Evolutionary conservation across 78 protist species (phyloP), one percentile per base, ranked within the genome.

Genomic region (Dictyostelium purpureum): DNA sequence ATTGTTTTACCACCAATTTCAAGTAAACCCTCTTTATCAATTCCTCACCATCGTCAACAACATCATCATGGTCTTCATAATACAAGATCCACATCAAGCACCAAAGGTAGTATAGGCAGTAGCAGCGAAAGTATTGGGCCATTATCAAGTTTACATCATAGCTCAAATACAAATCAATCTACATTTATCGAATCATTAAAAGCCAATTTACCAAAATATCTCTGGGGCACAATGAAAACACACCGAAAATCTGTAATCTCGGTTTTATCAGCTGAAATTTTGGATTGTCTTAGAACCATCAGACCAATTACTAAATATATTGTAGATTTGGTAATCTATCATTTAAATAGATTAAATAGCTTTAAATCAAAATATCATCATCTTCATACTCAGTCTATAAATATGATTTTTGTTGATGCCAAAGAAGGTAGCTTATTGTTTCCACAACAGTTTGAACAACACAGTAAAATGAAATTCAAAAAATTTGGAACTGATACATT

Each of bases 231-330:
- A 10, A 85, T 85, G 92, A 70, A 54, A 26, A 40, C 9, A 2
- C 92, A 85, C n/a, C 35, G 82, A 24, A 47, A 77, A 21, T 66
- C 61, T 33, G 75, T 85, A 0, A 24, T 85, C 0, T 59, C 92
- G 0, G 51, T 85, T 5, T 3, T 85, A 7, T 73, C 82, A 6
- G 57, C 80, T 18, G 92, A 85, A 82, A 85, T 85, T 14, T 33
- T 85, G 26, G 52, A 63, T 21, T 85, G 92, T 73, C 80, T 85
- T 5, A 10, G 92, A 31, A 74, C 54, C 4, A 59, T 85, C 21
- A 73, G 92, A 52, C 92, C 92, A 2, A 26, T 85, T 57, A 85
- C 63, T 21, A 69, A 85, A 63, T 42, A 52, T 14, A 74, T 85
- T 21, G 21, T 85, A 37, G 92, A 85, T 47, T 67, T 85, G 9